Base-by-base conservation (phyloP, 2,329 filamentous ascomycete genomes). In the Curvularia sp. region DNA sequence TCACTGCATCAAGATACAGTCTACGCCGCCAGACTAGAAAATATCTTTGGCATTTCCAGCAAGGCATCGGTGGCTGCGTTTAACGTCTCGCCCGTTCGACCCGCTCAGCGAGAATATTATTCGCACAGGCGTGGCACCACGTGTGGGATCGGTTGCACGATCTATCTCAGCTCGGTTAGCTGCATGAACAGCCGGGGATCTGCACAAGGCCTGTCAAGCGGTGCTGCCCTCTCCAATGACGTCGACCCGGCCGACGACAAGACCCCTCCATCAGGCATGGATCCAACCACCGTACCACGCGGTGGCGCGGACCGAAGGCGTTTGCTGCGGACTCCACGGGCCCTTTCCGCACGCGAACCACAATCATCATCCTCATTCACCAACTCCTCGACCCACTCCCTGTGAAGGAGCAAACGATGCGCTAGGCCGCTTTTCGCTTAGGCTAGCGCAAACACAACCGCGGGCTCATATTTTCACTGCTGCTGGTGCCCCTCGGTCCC, bases 131-230 rank as follows among this genome's bases (percentile, higher is more conserved):
- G 39, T 30, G 38, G 35, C 52, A 53, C 53, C 61, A 63, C 61
- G 53, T 62, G 63, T 57, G 58, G 43, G 60, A 62, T 58, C 35
- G 62, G 58, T 56, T 59, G 53, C 55, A 58, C 61, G 55, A 56
- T 61, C 59, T 49, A 53, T 60, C 58, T 61, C 28, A 35, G 51
- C 51, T 51, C 39, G 61, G 64, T 60, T 67, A 67, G 63, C 57
- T 53, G 57, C 44, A 52, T 61, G 43, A 44, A 51, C 55, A 63
- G 60, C 47, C 61, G 49, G 58, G 46, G 58, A 61, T 61, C 55
- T 61, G 55, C 55, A 55, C 43, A 44, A 53, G 44, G 49, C 54
- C 54, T 57, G 49, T 60, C 57, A 57, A 57, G 57, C 57, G 57
- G 57, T 38, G 31, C 18, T 42, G 41, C 38, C 49, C 35, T 53